Evolutionary conservation across 176 grass and related monocot genomes (phyloP), one percentile per base, ranked within the genome.

Genomic region (Ananas comosus): DNA sequence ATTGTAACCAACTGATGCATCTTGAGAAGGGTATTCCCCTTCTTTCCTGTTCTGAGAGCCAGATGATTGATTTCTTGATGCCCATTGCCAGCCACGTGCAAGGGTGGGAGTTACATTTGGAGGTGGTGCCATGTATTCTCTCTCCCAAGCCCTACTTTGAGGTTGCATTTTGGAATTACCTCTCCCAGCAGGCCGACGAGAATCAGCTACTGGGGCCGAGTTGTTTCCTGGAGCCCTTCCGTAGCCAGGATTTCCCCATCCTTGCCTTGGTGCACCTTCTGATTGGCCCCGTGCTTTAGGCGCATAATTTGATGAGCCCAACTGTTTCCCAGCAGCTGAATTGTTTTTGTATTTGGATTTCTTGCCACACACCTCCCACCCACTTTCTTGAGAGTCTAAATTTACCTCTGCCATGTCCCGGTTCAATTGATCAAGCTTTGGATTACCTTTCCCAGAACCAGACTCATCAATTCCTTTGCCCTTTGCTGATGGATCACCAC

Each of bases 291-390:
- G 61, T 54, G 54, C 28, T 76, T 63, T 75, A 76, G 86, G 59
- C 21, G 61, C 58, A 48, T 52, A 42, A 74, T 74, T 78, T 74
- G 65, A 69, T 6, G 71, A 75, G 10, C 76, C 65, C 83, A 68
- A 58, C 25, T 73, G 80, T 57, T 66, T 88, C 10, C 71, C 82
- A 66, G 51, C 25, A 71, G 67, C 25, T 29, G 79, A 81, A 18
- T 71, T 84, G 66, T 79, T 54, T 81, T 68, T 58, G 5, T 83
- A 92, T 79, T 78, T 93, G 0, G 81, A 75, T 51, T 71, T 93
- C 29, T 83, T 99, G 33, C 58, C 80, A 54, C 61, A 64, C 3
- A 80, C 86, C 79, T 93, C 84, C 94, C 94, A 99, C 67, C 74
- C 80, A 74, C 47, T 78, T 2, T 80, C 83, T 66, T 76, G 59